Conservation (phyloP, 108 stramenopile species). For the Pseudonitzschia multiseries region DNA sequence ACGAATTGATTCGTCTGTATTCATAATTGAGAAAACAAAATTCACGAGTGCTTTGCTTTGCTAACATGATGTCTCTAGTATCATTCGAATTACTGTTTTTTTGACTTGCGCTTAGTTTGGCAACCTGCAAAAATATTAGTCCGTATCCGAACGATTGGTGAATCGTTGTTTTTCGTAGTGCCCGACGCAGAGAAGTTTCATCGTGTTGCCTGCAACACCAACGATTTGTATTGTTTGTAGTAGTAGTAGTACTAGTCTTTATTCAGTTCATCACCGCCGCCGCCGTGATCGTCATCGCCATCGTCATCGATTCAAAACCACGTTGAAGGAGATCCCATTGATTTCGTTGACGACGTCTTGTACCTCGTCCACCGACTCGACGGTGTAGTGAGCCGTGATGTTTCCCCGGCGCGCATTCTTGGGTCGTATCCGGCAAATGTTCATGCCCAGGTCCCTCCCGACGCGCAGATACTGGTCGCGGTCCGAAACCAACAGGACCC, state of each 20-base stretch:
- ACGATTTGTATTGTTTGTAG: not conserved
- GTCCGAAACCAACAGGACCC: conserved; percentile 66
- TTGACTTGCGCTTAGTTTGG: no score
- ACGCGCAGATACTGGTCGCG: conserved; percentile 72
- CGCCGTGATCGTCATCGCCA: not conserved
- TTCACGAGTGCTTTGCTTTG: no score
- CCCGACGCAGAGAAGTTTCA: no score
- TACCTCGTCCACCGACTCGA: conserved; percentile 54
- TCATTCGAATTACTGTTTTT: no score
- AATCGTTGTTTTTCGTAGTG: no score
- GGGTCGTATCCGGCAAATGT: conserved; percentile 64
- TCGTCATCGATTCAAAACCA: conserved; percentile 42
- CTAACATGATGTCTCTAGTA: no score
- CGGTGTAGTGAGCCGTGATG: conserved; percentile 71
- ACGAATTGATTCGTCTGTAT: conserved; percentile 96
- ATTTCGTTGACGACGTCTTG: conserved; percentile 81
- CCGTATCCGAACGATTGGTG: no score
- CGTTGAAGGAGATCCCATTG: conserved; percentile 83
- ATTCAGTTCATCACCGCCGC: not conserved
- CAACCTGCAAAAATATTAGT: no score
- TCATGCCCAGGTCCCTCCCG: conserved; percentile 71
- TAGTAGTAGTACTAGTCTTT: not conserved
- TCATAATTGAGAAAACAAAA: conserved; percentile 50
- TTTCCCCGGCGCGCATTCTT: conserved; percentile 71
- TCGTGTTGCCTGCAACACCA: no score